Evolutionary conservation across 2,329 filamentous ascomycete species (phyloP), one percentile per base, ranked within the genome.

Genomic region (Sclerotinia borealis): DNA sequence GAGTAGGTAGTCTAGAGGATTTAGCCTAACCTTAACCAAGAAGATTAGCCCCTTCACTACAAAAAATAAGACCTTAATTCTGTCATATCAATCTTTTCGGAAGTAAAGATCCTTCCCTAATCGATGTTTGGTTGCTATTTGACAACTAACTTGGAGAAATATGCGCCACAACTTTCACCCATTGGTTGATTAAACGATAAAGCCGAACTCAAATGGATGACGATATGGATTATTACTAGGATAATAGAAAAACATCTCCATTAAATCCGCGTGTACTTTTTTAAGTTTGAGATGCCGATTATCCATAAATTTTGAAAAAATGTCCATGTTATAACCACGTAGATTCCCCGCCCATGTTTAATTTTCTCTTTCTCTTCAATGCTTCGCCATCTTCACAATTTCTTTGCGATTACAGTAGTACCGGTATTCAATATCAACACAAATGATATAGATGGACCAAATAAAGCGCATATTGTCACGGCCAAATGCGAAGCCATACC

Each of bases 401-500:
- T 17, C 11, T 6, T 19, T 15, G 22, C 27, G 1, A 4, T 45
- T 25, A n/a, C n/a, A n/a, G n/a, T n/a, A n/a, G n/a, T n/a, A n/a
- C n/a, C n/a, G n/a, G n/a, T n/a, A n/a, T n/a, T n/a, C n/a, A n/a
- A n/a, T n/a, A n/a, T n/a, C n/a, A n/a, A n/a, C n/a, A n/a, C n/a
- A n/a, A n/a, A n/a, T n/a, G 11, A 39, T 22, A 27, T 36, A 47
- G 47, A 69, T 69, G 69, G 66, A 70, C 43, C 59, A 61, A 39
- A 59, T 71, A 29, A 68, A 70, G 31, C 63, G 70, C n/a, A 39
- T 71, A 34, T 54, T 72, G 19, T 72, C 70, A n/a, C 63, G 69
- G 25, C 68, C 70, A 9, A 67, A 64, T 27, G 70, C 70, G 6
- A 72, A 72, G 62, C 70, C 70, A 10, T 72, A 71, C 45, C 69